Base-by-base conservation (phyloP, 306 rosid species). In the Dalbergia cultrata region DNA sequence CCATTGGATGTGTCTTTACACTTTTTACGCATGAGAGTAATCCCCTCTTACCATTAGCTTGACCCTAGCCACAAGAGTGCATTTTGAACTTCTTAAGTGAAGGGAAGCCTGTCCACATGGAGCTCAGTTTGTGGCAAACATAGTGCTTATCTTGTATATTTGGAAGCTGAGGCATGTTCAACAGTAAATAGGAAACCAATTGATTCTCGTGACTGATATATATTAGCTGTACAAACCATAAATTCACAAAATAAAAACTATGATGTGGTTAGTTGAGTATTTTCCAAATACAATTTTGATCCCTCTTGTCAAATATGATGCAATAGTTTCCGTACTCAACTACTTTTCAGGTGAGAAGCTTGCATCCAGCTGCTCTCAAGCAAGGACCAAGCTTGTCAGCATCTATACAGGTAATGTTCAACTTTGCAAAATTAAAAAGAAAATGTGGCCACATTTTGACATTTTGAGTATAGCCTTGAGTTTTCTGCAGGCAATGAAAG, bases 291-390 rank as follows among this genome's bases (percentile, higher is more conserved):
- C 13, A n/a, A n/a, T n/a, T n/a, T n/a, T n/a, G n/a, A n/a, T n/a
- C n/a, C n/a, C n/a, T n/a, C n/a, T n/a, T n/a, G n/a, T n/a, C n/a
- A n/a, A n/a, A n/a, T n/a, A 87, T 61, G 98, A 90, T 81, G 90
- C 90, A 88, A 87, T 95, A 82, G 21, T 50, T 1, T 21, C n/a
- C n/a, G n/a, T n/a, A 47, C 54, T 57, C 69, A n/a, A n/a, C 21
- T 49, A 63, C 77, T 81, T 74, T 13, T 17, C 78, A 91, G 98
- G 77, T 65, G 84, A 86, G 82, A 93, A 87, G 90, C 82, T 86
- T 58, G 81, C 82, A 59, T 83, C 93, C 66, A 85, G 92, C 86
- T 93, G 98, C 83, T 91, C 95, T 37, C 92, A 87, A 84, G 89
- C 89, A 53, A 91, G 86, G 77, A 83, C 84, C 39, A 85, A 86